A percentile compares a stretch with the other conserved stretches of the same genome.
Conservation (phyloP, 2,329 filamentous ascomycete genomes). For the Penicillium decumbens region DNA sequence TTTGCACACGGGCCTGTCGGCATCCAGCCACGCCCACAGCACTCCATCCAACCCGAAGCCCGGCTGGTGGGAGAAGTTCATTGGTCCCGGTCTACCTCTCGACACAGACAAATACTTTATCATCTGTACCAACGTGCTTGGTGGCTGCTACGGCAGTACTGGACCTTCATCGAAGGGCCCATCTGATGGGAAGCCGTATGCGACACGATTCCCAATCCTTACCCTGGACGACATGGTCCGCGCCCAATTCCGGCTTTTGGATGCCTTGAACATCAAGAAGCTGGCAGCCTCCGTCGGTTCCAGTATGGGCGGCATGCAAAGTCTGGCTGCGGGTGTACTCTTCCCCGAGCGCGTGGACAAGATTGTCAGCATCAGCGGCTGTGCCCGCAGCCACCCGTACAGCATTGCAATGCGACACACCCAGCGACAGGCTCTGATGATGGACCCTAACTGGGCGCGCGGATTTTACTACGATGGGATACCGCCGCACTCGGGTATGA, state of each 20-base stretch:
- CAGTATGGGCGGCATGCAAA: constrained; percentile 99
- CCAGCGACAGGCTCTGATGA: constrained; percentile 96
- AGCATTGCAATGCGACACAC: constrained; percentile 98
- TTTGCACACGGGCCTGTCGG: constrained; percentile 87
- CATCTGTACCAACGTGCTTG: constrained; percentile 94
- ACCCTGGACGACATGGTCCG: constrained; percentile 98
- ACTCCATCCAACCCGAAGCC: constrained; percentile 80
- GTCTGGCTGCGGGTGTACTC: constrained; percentile 76
- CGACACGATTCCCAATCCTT: constrained; percentile 89
- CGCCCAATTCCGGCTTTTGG: constrained; percentile 85
- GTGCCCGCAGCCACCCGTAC: constrained; percentile 91
- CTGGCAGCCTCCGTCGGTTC: constrained; percentile 90
- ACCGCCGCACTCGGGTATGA: constrained; percentile 94
- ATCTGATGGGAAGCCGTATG: constrained; percentile 80
- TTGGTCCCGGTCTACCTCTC: constrained; percentile 76
- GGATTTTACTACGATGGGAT: constrained; percentile 88
- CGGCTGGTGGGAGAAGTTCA: constrained; percentile 99
- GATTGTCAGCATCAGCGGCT: constrained; percentile 86
- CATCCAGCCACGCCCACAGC: constrained; percentile 94
- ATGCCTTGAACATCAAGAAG: constrained; percentile 68
- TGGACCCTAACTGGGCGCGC: constrained; percentile 94
- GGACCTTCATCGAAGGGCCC: constrained; percentile 86
- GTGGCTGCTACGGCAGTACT: constrained; percentile 92
- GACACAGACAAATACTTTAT: constrained; percentile 90
- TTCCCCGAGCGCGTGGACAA: constrained; percentile 77